Conservation (phyloP, 1,139 yeast species). For the Pichia inconspicua region DNA sequence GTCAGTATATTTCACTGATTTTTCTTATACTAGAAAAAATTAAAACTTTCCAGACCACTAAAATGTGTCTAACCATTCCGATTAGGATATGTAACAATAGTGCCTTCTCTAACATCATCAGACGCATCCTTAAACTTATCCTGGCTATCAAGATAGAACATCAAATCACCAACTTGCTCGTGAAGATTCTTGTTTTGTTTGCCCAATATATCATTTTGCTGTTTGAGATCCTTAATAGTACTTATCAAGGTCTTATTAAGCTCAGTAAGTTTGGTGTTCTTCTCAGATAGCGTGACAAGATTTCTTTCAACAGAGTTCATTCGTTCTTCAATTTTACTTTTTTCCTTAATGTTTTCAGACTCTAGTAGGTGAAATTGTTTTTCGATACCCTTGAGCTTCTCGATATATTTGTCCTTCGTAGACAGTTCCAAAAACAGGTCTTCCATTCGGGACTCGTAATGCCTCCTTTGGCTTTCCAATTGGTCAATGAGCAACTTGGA, state of each 20-base stretch:
- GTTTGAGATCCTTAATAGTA: constrained; percentile 45
- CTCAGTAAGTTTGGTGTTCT: constrained; percentile 33
- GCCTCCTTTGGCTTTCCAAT: constrained; percentile 81
- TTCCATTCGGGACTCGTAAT: constrained; percentile 48
- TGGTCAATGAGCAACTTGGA: constrained; percentile 74
- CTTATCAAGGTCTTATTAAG: constrained; percentile 50
- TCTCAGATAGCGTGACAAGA: background rate
- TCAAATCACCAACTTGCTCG: constrained; percentile 71
- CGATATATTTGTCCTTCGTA: constrained; percentile 13
- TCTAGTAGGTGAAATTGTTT: no score
- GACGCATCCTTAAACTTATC: constrained; percentile 64
- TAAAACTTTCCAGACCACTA: background rate
- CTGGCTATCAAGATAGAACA: constrained; percentile 73
- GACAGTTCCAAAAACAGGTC: constrained; percentile 15
- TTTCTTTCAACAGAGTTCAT: background rate
- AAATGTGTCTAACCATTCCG: no score
- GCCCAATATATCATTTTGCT: constrained; percentile 32
- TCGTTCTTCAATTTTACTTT: background rate
- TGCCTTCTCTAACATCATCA: constrained; percentile 65
- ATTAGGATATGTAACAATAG: background rate
- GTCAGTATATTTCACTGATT: constrained; percentile 28
- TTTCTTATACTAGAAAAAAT: constrained; percentile 26
- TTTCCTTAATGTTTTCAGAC: background rate
- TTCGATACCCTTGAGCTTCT: constrained; percentile 16
- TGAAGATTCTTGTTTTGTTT: constrained; percentile 43